Evolutionary conservation across 768 basidiomycete genomes (phyloP).

Genomic region (Lenzites betulinus): DNA sequence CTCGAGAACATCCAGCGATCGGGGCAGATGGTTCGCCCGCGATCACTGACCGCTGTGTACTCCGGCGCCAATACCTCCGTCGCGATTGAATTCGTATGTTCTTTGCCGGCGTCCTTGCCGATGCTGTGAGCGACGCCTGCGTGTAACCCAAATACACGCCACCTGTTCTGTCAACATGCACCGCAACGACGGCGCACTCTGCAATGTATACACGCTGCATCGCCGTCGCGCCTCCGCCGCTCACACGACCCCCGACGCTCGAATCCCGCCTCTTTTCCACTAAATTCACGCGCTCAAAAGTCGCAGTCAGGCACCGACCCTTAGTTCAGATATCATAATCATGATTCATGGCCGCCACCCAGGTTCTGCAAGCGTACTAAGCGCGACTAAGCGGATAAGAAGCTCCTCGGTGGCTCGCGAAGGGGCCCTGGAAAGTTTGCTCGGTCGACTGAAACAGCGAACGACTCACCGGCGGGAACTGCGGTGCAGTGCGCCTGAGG

Average conservation of each 20-base stretch:
- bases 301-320: neutral
- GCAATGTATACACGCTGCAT: neutral
- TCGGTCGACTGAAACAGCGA: neutral
- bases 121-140: neutral
- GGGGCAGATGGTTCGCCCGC: slow-evolving; percentile 4
- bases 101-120: neutral
- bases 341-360: too few species aligned
- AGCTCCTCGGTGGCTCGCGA: too few species aligned
- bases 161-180: neutral
- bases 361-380: too few species aligned
- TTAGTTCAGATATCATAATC: neutral
- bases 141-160: neutral
- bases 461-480: too few species aligned
- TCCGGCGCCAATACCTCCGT: slow-evolving; percentile 6
- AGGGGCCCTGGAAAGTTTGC: too few species aligned
- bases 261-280: neutral
- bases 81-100: slow-evolving; percentile 4
- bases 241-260: neutral
- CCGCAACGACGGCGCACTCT: neutral
- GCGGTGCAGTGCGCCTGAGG: too few species aligned
- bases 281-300: neutral
- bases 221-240: neutral
- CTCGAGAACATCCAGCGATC: slow-evolving; percentile 8
- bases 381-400: too few species aligned
- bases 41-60: slow-evolving; percentile 5